phyloP scores from a whole-genome alignment of 2,329 filamentous ascomycete species.

The Rutstroemia sp. region DNA sequence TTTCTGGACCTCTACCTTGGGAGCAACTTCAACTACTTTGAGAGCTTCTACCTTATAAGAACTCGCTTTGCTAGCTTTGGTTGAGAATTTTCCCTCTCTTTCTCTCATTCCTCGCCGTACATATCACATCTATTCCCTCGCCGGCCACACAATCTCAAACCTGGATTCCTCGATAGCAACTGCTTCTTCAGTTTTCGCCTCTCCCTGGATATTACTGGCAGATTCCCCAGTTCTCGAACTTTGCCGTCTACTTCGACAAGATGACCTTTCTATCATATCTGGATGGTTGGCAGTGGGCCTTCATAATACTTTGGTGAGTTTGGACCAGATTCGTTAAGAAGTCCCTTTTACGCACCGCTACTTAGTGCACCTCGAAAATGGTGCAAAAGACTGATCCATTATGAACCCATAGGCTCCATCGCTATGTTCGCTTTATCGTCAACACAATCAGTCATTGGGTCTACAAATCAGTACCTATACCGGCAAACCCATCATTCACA shows the following conservation, averaged over 20 bases:
- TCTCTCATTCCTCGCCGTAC: neutral
- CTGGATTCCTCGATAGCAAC: no score
- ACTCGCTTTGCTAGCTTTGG: neutral
- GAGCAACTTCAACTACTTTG: neutral
- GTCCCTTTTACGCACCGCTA: neutral
- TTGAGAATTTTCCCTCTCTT: neutral
- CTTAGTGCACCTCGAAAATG: neutral
- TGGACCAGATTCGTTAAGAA: neutral
- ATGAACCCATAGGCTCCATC: conserved; percentile 58
- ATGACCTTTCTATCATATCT: neutral
- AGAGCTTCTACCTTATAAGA: neutral
- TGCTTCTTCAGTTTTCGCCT: no score
- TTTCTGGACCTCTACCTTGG: neutral
- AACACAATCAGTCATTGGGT: conserved; percentile 81
- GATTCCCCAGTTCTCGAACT: neutral
- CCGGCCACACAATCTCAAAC: no score
- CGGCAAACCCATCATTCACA: conserved; percentile 59
- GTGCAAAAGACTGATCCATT: neutral
- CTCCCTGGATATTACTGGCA: neutral
- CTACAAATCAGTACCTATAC: conserved; percentile 78
- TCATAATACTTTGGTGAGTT: conserved; percentile 22
- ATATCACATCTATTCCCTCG: neutral
- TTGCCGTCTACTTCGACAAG: neutral
- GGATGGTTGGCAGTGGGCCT: conserved; percentile 21
- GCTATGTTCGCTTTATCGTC: conserved; percentile 78